These are phyloP conservation scores for Populus alba DNA, from an alignment of 345 rosid species.

Conservation along the genomic window DNA sequence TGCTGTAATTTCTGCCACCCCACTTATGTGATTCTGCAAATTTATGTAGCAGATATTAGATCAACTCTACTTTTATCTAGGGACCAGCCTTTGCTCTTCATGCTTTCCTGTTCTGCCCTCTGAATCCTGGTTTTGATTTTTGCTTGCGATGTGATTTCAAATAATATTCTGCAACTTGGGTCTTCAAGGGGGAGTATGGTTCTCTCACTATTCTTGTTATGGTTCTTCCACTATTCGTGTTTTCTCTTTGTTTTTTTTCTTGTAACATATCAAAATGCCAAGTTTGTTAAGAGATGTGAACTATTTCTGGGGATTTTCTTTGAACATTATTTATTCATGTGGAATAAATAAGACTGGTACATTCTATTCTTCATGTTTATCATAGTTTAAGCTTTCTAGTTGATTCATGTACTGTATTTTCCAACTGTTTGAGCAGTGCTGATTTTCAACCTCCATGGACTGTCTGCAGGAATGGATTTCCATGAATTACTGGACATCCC, in stretches of 20 bases:
- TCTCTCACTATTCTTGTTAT: neutral
- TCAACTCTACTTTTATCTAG: neutral
- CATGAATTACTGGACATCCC: conserved; percentile 93
- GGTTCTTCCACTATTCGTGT: neutral
- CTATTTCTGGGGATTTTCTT: neutral
- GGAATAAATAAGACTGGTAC: neutral
- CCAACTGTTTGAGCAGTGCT: neutral
- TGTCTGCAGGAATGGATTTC: conserved; percentile 73
- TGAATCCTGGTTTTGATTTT: neutral
- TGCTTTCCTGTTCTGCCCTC: neutral
- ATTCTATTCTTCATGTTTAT: neutral
- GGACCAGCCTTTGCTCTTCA: neutral
- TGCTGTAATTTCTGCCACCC: neutral
- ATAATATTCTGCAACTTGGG: neutral
- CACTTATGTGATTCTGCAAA: neutral
- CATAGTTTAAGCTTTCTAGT: neutral
- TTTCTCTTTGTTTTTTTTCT: neutral
- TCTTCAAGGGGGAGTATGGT: neutral
- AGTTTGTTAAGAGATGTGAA: neutral
- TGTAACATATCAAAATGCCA: neutral
- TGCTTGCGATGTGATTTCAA: neutral
- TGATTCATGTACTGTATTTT: neutral
- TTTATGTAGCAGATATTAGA: neutral
- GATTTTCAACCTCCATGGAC: neutral
- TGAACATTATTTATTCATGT: neutral